Conservation (phyloP, 78 protist species). For the Pigoraptor vietnamica region DNA sequence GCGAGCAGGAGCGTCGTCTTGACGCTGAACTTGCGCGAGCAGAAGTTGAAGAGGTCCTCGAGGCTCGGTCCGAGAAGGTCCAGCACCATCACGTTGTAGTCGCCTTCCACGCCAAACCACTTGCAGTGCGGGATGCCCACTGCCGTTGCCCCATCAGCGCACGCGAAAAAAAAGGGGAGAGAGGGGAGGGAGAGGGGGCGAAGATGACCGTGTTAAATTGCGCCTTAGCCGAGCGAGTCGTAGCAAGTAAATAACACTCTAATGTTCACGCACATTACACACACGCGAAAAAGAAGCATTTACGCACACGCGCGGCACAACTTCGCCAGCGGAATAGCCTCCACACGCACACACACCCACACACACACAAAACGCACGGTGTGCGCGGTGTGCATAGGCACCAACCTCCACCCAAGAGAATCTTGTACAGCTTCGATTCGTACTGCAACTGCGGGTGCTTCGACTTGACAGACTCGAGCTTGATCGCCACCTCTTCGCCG, state of each 20-base stretch:
- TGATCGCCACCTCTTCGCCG: neutral
- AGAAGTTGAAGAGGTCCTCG: slow-evolving; percentile 93
- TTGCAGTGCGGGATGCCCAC: neutral
- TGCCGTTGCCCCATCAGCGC: neutral
- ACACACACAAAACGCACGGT: no score
- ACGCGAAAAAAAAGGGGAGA: neutral
- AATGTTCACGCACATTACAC: neutral
- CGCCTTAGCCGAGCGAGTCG: no score
- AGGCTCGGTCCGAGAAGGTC: slow-evolving; percentile 96
- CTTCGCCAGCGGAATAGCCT: no score
- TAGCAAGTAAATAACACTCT: no score
- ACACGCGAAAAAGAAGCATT: neutral
- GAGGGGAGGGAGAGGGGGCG: no score
- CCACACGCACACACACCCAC: neutral
- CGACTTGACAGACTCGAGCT: slow-evolving; percentile 25
- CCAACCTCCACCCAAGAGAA: neutral
- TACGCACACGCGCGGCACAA: no score
- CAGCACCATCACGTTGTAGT: slow-evolving; percentile 69
- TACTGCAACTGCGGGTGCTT: slow-evolving; percentile 35
- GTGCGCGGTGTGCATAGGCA: no score
- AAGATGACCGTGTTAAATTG: no score
- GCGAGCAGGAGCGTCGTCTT: slow-evolving; percentile 92
- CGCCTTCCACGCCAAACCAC: slow-evolving; percentile 23
- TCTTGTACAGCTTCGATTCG: slow-evolving; percentile 30
- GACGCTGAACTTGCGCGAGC: slow-evolving; percentile 75